Percentiles rank a stretch among this genome's conserved stretches.
Conservation (phyloP, 2,329 filamentous ascomycete species). For the Monilinia laxa region DNA sequence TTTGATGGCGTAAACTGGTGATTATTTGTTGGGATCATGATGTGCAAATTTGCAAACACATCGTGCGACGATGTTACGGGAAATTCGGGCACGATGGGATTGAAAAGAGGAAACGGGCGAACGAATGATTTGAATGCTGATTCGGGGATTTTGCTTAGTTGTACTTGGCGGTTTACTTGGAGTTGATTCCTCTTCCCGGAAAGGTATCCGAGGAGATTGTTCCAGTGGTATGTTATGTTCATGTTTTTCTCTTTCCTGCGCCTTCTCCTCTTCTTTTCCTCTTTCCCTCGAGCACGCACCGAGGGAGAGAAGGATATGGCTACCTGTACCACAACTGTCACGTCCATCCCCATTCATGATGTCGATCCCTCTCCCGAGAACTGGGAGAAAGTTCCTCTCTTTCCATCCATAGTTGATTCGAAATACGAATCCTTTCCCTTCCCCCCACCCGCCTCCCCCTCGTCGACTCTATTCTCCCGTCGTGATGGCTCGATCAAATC, state of each 20-base stretch:
- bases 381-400: conserved; percentile 13
- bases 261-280: conserved; percentile 1
- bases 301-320: conserved; percentile 19
- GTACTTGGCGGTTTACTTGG: conserved; percentile 83
- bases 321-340: conserved; percentile 12
- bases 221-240: conserved; percentile 68
- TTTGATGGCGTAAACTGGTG: conserved; percentile 10
- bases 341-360: neutral
- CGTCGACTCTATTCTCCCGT: conserved; percentile 21
- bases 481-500: conserved; percentile 17
- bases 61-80: conserved; percentile 23
- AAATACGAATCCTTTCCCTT: conserved; percentile 24
- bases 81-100: conserved; percentile 15
- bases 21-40: conserved; percentile 18
- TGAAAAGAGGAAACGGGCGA: conserved; percentile 9
- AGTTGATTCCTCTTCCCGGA: conserved; percentile 75
- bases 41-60: conserved; percentile 23
- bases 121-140: conserved; percentile 17
- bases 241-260: neutral
- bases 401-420: neutral
- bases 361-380: conserved; percentile 4
- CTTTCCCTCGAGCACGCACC: conserved; percentile 14
- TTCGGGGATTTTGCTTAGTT: conserved; percentile 55
- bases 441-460: conserved; percentile 9
- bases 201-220: conserved; percentile 82